These are phyloP conservation scores for Neopestalotiopsis sp. DNA, from an alignment of 2,329 filamentous ascomycete species.

Conservation along the genomic window DNA sequence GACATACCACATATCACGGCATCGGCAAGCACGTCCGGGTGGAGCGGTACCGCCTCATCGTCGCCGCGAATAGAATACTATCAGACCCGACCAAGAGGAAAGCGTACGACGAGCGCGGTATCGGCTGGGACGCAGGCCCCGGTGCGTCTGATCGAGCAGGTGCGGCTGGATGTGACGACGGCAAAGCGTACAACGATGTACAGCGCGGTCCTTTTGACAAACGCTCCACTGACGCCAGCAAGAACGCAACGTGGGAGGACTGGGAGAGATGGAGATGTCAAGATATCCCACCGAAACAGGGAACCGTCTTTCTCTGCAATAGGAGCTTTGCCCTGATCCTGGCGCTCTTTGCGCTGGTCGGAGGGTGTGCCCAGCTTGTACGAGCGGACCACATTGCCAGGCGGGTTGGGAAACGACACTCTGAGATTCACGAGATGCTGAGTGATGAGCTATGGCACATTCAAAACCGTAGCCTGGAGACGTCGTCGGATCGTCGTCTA, in stretches of 20 bases:
- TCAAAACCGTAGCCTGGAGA: background rate
- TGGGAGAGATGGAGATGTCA: background rate
- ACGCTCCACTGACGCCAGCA: background rate
- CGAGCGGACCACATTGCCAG: background rate
- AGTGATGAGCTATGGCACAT: background rate
- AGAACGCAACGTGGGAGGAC: background rate
- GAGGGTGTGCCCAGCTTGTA: background rate
- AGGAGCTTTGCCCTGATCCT: background rate
- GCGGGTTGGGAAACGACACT: background rate
- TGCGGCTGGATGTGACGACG: too few species aligned
- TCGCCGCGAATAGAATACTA: background rate
- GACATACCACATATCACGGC: constrained; percentile 5
- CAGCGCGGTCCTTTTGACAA: background rate
- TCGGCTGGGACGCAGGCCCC: background rate
- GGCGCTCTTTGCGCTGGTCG: background rate
- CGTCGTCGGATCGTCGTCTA: background rate
- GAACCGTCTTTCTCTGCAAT: background rate
- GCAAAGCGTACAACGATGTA: too few species aligned
- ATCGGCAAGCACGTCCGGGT: constrained; percentile 45
- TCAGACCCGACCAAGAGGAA: background rate
- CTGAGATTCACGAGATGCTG: background rate
- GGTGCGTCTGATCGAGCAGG: background rate
- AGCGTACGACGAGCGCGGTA: background rate
- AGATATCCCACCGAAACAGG: background rate
- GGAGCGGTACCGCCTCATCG: background rate